Conservation (phyloP, 495 filamentous ascomycete genomes). For the Podospora comata region DNA sequence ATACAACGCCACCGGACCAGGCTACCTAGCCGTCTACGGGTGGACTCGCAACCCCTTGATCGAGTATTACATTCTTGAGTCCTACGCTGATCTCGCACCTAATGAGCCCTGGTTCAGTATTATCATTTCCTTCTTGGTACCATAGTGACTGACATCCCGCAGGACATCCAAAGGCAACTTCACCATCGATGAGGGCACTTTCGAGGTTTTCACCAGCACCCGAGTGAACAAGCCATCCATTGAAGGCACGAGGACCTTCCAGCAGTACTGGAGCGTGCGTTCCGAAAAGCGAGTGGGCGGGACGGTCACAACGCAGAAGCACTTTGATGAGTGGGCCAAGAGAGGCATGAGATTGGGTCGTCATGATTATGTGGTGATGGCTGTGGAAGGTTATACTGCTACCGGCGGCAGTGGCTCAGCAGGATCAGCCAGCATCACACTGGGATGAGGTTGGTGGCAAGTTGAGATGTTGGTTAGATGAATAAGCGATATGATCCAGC, state of each 20-base stretch:
- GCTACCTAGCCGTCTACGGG: slow-evolving; percentile 61
- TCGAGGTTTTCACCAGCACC: slow-evolving; percentile 54
- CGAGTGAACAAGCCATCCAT: slow-evolving; percentile 60
- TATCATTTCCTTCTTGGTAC: no score
- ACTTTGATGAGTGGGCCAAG: slow-evolving; percentile 58
- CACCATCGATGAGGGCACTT: slow-evolving; percentile 52
- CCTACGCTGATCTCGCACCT: slow-evolving; percentile 55
- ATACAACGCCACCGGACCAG: slow-evolving; percentile 56
- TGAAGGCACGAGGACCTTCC: slow-evolving; percentile 57
- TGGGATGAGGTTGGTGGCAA: slow-evolving; percentile 1
- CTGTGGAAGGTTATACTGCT: slow-evolving; percentile 55
- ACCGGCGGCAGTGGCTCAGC: slow-evolving; percentile 20
- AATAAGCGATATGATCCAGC: not conserved
- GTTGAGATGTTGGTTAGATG: not conserved
- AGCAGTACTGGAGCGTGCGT: slow-evolving; percentile 63
- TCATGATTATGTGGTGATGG: slow-evolving; percentile 57
- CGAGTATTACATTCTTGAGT: slow-evolving; percentile 66
- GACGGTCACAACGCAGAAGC: slow-evolving; percentile 47
- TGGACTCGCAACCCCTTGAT: slow-evolving; percentile 63
- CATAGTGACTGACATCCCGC: not conserved
- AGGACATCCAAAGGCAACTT: slow-evolving; percentile 53
- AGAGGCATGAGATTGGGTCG: slow-evolving; percentile 48
- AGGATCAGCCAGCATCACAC: slow-evolving; percentile 18
- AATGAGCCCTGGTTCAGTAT: slow-evolving; percentile 37
- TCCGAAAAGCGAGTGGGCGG: slow-evolving; percentile 52